Evolutionary conservation across 78 protist species (phyloP).

Genomic region (Polysphondylium violaceum): DNA sequence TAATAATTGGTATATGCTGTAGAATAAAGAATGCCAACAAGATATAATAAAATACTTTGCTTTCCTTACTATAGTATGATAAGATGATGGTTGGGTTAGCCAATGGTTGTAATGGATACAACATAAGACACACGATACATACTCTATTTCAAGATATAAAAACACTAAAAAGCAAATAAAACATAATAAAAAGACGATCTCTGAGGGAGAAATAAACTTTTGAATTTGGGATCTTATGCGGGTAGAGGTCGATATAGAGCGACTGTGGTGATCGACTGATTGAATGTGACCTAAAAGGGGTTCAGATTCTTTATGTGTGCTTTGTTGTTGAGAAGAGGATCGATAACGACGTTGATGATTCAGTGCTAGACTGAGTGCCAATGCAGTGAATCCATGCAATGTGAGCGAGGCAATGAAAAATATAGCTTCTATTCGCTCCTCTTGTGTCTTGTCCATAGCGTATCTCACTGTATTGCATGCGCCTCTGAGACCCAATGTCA

Average conservation of each 20-base stretch:
- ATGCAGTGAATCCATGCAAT: conserved; percentile 70
- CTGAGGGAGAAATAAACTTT: conserved; percentile 22
- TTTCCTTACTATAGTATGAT: conserved; percentile 34
- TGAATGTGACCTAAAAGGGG: conserved; percentile 55
- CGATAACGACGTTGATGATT: conserved; percentile 76
- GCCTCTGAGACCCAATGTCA: conserved; percentile 64
- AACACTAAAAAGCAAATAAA: conserved; percentile 63
- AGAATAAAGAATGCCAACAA: conserved; percentile 39
- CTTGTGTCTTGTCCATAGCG: conserved; percentile 48
- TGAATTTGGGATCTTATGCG: neutral
- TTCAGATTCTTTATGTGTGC: conserved; percentile 40
- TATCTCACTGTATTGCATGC: conserved; percentile 69
- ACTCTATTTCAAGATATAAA: conserved; percentile 59
- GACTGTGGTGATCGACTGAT: neutral
- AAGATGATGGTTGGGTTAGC: neutral
- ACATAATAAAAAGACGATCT: conserved; percentile 23
- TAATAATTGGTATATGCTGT: conserved; percentile 62
- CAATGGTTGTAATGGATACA: neutral
- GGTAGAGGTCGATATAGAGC: conserved; percentile 13
- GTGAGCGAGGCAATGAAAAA: conserved; percentile 71
- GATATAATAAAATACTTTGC: conserved; percentile 46
- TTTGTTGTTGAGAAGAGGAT: conserved; percentile 48
- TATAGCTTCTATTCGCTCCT: conserved; percentile 29
- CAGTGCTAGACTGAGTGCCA: conserved; percentile 47
- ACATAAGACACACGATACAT: neutral